Percentiles rank a stretch among this genome's conserved stretches.
Evolutionary conservation across 2,329 filamentous ascomycete species (phyloP).

Genomic region (Colletotrichum lini): DNA sequence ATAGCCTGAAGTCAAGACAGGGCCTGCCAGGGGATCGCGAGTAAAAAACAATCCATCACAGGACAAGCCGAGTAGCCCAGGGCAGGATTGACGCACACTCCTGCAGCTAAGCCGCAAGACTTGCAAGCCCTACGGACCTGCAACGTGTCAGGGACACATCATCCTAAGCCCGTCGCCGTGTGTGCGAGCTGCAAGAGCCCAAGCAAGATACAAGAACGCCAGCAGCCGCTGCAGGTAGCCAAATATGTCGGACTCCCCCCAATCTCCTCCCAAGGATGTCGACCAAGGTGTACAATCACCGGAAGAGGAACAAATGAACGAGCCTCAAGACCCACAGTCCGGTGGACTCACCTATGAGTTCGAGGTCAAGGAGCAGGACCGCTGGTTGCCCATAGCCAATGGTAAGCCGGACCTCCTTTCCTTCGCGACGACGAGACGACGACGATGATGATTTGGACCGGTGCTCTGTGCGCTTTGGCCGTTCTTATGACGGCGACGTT

Average conservation of each 20-base stretch:
- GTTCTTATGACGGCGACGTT: constrained; percentile 27
- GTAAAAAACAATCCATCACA: constrained; percentile 49
- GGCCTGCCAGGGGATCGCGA: constrained; percentile 51
- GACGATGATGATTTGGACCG: constrained; percentile 60
- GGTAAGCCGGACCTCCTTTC: constrained; percentile 77
- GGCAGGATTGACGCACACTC: constrained; percentile 68
- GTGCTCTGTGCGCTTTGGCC: constrained; percentile 54
- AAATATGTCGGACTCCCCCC: constrained; percentile 91
- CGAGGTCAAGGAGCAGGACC: constrained; percentile 99
- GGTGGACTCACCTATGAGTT: constrained; percentile 88
- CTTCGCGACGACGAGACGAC: constrained; percentile 22
- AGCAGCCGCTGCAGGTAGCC: constrained; percentile 78
- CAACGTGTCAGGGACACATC: constrained; percentile 77
- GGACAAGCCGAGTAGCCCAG: constrained; percentile 32
- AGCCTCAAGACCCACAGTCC: constrained; percentile 83
- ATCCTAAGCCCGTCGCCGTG: constrained; percentile 66
- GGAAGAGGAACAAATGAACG: constrained; percentile 97
- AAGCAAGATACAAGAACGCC: constrained; percentile 72
- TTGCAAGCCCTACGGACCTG: constrained; percentile 69
- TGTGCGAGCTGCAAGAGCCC: constrained; percentile 68
- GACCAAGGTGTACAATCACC: constrained; percentile 93
- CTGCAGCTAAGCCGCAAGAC: constrained; percentile 68
- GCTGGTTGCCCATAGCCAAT: constrained; percentile 99
- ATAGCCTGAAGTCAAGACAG: constrained; percentile 60
- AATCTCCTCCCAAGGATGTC: constrained; percentile 95